Conservation (phyloP, 129 eudicot species). For the Centaurea solstitialis region DNA sequence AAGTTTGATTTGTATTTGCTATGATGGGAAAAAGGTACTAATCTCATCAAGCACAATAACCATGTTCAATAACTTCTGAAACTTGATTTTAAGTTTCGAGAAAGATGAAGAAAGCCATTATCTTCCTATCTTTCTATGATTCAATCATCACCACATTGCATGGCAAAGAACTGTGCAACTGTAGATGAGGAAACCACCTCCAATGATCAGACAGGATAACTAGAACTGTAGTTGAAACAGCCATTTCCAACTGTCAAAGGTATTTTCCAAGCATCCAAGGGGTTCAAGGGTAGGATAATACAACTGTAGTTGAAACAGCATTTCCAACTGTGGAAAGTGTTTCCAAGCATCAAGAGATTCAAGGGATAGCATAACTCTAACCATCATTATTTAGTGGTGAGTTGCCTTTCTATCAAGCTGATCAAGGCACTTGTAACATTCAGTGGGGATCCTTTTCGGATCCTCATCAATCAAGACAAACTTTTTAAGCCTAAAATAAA, state of each 20-base stretch:
- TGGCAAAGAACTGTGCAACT: neutral
- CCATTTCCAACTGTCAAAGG: slow-evolving; percentile 2
- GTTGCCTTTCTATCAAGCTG: neutral
- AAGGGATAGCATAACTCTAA: neutral
- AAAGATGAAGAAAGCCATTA: neutral
- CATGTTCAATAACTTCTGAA: neutral
- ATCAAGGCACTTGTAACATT: neutral
- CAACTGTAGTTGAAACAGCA: neutral
- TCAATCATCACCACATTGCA: neutral
- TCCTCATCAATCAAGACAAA: too few species aligned
- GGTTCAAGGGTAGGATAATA: neutral
- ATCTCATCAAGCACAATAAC: neutral
- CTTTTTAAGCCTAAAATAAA: neutral
- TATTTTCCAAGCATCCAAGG: neutral
- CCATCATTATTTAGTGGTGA: neutral
- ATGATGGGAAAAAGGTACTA: neutral
- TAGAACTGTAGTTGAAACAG: neutral
- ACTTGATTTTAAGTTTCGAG: neutral
- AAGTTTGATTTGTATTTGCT: neutral
- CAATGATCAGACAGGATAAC: neutral
- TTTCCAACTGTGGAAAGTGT: neutral
- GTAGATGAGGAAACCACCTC: neutral
- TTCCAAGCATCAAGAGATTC: neutral
- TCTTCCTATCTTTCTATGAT: neutral
- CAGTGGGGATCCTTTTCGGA: neutral